Evolutionary conservation across 768 basidiomycete genomes (phyloP).

Genomic region (Clitopilus passeckerianus): DNA sequence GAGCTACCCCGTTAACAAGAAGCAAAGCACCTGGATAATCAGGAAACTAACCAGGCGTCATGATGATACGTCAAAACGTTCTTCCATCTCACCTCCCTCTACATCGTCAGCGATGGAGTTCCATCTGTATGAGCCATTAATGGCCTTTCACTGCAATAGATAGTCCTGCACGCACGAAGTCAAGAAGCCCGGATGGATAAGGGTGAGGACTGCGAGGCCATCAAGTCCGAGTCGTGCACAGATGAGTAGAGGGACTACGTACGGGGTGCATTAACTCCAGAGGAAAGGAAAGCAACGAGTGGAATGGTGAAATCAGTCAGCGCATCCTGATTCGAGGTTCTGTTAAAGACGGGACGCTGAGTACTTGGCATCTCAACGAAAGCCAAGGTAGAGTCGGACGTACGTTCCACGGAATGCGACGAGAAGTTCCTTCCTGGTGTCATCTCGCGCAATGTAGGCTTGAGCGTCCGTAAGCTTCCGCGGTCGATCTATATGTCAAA

Average conservation of each 20-base stretch:
- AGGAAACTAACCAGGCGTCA: too few species aligned
- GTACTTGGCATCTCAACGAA: background rate
- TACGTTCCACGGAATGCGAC: background rate
- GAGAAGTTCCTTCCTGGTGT: background rate
- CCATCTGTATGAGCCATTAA: conserved; percentile 31
- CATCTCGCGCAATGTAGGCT: background rate
- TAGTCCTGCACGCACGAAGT: conserved; percentile 27
- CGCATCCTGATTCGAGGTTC: background rate
- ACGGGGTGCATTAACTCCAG: conserved; percentile 39
- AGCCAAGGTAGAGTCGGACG: background rate
- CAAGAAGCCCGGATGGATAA: conserved; percentile 48
- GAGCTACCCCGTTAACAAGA: too few species aligned
- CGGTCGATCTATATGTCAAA: too few species aligned
- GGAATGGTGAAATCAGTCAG: conserved; percentile 14
- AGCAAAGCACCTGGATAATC: too few species aligned
- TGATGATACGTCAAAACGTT: too few species aligned
- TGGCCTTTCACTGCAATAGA: background rate
- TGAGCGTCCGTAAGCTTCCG: background rate
- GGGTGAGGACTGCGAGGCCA: conserved; percentile 24
- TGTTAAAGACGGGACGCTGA: background rate
- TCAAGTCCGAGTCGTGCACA: background rate
- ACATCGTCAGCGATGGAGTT: conserved; percentile 37
- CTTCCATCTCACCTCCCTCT: too few species aligned
- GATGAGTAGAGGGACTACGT: conserved; percentile 4
- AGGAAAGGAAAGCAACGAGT: conserved; percentile 38